A percentile compares a stretch with the other conserved stretches of the same genome.
Evolutionary conservation across 371 early-diverging fungal species (phyloP).

Genomic region (Mortierella sp.): DNA sequence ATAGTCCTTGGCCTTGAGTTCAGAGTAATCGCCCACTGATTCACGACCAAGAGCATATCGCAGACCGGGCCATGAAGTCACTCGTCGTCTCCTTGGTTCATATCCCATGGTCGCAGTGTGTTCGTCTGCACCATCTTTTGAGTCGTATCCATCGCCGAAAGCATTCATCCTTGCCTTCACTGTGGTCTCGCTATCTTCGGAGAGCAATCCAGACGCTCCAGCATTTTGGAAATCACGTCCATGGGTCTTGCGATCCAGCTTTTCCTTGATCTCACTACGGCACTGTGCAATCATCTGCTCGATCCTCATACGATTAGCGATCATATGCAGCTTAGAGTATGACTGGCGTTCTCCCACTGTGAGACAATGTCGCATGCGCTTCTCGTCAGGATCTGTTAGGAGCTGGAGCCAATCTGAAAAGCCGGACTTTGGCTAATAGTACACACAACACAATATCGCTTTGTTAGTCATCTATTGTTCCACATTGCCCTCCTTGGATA

Average conservation of each 20-base stretch:
- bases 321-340: conserved; percentile 87
- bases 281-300: conserved; percentile 72
- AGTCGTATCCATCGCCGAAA: conserved; percentile 18
- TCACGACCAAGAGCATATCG: conserved; percentile 35
- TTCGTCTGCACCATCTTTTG: not conserved
- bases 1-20: not conserved
- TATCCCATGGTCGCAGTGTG: conserved; percentile 7
- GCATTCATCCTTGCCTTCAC: conserved; percentile 33
- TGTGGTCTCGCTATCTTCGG: conserved; percentile 52
- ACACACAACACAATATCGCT: too few species aligned
- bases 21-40: conserved; percentile 28
- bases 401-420: conserved; percentile 75
- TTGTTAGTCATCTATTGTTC: not conserved
- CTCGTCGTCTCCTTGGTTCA: conserved; percentile 8
- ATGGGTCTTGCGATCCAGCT: conserved; percentile 26
- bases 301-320: conserved; percentile 79
- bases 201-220: conserved; percentile 16
- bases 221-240: conserved; percentile 9
- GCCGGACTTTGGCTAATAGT: conserved; percentile 67
- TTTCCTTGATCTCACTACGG: conserved; percentile 50
- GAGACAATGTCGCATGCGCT: conserved; percentile 68
- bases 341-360: conserved; percentile 71
- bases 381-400: conserved; percentile 76
- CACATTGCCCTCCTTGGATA: too few species aligned
- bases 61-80: conserved; percentile 40